Base-by-base conservation (phyloP, 2,329 filamentous ascomycete species). In the Pseudogymnoascus sp. region DNA sequence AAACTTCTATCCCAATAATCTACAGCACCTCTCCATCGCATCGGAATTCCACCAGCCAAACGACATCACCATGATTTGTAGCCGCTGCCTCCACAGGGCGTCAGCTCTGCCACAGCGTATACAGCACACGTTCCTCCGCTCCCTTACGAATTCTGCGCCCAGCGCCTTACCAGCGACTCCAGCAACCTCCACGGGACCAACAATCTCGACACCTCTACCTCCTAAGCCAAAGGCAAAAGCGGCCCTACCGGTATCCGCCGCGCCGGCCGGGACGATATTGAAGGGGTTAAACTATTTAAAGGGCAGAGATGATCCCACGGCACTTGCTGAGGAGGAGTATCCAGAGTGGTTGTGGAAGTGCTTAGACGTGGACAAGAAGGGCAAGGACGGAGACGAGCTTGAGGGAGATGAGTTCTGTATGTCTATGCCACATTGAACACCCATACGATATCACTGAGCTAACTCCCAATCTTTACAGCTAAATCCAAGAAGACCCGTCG, bases 401-500 rank as follows among this genome's bases (percentile, higher is more conserved):
- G 82, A 76, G 3, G 83, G 80, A 3, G 90, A 93, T 77, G 81
- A 92, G 68, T 95, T 91, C 74, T 93, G 90, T 93, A 83, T 60
- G 88, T 83, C 5, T 33, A 55, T 55, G 16, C 28, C 49, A 55
- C 49, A 33, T 5, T 55, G 49, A 14, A 55, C 28, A 1, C 11
- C 25, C 2, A 12, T 33, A 33, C 16, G 49, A 18, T 55, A 18
- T 33, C 5, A 55, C 21, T 31, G 5, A 55, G 49, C 43, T 28
- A 55, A 63, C 61, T 35, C 21, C 31, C 23, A 23, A 60, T 37
- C 25, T 38, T 9, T 31, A 63, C 65, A 92, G 89, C 89, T 64
- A 95, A 95, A 83, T 93, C 89, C 28, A 92, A 91, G 75, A 93
- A 93, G 73, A 86, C 91, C 74, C 86, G 90, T 64, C 82, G 85